Evolutionary conservation across 495 filamentous ascomycete genomes (phyloP).

Genomic region (Neurospora sp.): DNA sequence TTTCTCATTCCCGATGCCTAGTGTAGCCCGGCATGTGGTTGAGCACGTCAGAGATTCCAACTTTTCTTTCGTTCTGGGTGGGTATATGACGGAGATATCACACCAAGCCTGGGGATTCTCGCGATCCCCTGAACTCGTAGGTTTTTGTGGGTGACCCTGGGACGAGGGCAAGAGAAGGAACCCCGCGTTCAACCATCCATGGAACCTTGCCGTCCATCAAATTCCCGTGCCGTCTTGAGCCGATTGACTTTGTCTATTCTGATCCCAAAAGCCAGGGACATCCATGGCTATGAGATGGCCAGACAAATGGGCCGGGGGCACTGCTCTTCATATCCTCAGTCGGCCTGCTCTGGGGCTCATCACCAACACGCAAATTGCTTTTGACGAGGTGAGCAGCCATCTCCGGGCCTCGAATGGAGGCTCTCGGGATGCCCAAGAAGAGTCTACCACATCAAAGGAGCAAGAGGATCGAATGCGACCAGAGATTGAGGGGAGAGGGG

Average conservation of each 20-base stretch:
- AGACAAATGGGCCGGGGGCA: background rate
- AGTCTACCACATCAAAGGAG: background rate
- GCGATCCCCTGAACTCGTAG: background rate
- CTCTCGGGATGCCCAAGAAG: background rate
- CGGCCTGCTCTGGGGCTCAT: background rate
- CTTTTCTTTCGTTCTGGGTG: background rate
- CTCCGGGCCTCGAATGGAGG: background rate
- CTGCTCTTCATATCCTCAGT: background rate
- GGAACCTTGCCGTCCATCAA: background rate
- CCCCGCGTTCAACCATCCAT: background rate
- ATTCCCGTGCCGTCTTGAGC: background rate
- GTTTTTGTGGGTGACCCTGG: background rate
- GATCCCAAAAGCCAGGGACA: background rate
- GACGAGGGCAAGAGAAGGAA: background rate
- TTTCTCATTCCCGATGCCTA: background rate
- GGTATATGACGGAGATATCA: background rate
- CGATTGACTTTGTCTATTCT: background rate
- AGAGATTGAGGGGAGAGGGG: background rate
- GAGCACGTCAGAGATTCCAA: background rate
- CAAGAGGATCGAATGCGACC: background rate
- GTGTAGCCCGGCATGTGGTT: background rate
- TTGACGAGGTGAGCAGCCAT: background rate
- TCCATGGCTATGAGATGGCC: background rate
- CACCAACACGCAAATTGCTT: background rate
- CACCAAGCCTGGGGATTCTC: background rate